Percentiles rank a stretch among this genome's conserved stretches.
Conservation (phyloP, 495 filamentous ascomycete species). For the Neurospora sp. region DNA sequence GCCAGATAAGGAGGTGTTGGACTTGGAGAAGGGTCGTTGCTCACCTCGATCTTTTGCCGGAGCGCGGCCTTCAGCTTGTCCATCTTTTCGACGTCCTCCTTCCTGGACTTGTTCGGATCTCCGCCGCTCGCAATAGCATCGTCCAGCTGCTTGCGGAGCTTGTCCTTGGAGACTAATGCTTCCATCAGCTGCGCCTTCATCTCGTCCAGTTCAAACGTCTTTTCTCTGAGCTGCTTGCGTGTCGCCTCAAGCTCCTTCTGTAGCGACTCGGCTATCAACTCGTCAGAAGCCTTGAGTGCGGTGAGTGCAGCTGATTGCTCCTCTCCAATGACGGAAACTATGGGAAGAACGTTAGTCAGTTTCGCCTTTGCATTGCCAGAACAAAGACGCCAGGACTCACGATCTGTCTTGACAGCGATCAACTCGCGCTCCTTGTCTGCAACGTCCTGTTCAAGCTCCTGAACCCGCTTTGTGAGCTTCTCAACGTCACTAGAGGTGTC, state of each 20-base stretch:
- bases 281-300: slow-evolving; percentile 43
- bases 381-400: slow-evolving; percentile 13
- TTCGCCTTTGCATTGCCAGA: not conserved
- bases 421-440: slow-evolving; percentile 38
- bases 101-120: slow-evolving; percentile 24
- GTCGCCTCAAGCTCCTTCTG: slow-evolving; percentile 40
- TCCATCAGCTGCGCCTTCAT: slow-evolving; percentile 43
- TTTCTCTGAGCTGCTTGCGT: slow-evolving; percentile 29
- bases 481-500: slow-evolving; percentile 23
- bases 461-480: slow-evolving; percentile 26
- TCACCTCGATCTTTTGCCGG: slow-evolving; percentile 39
- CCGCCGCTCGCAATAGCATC: slow-evolving; percentile 14
- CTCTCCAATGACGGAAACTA: slow-evolving; percentile 39
- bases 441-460: slow-evolving; percentile 34
- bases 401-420: slow-evolving; percentile 26
- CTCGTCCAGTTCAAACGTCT: slow-evolving; percentile 35
- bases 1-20: slow-evolving; percentile 7
- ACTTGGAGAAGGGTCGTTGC: slow-evolving; percentile 10
- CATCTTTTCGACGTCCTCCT: slow-evolving; percentile 40
- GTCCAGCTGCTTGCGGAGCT: slow-evolving; percentile 41
- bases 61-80: slow-evolving; percentile 39
- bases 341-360: slow-evolving; percentile 7
- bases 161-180: slow-evolving; percentile 43
- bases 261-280: slow-evolving; percentile 41
- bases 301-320: slow-evolving; percentile 37